Evolutionary conservation across 2,329 filamentous ascomycete species (phyloP), one percentile per base, ranked within the genome.

Genomic region (Scorias spongiosa): DNA sequence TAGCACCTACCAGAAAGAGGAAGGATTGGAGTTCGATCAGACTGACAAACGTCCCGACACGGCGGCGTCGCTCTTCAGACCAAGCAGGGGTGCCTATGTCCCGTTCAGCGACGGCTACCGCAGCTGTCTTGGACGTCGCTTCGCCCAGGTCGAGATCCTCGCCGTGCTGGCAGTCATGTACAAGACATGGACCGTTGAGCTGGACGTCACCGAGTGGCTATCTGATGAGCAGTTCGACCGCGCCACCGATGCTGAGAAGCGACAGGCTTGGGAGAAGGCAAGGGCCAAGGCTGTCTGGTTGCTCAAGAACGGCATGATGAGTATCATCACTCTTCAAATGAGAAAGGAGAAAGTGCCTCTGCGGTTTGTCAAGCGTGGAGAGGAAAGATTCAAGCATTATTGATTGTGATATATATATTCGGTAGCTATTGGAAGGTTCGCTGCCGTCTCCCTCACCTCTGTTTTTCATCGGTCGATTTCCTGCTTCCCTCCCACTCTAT

Each of bases 261-360:
- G 64, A 36, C 63, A 59, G 42, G 51, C 82, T 12, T 88, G 84
- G 65, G 60, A 63, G 47, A 74, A 71, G 60, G 81, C 81, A 30
- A 72, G 75, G 53, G 61, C 66, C 18, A 68, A 69, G 54, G 73
- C 74, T 26, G 62, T 71, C 46, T 58, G 65, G 42, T 67, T 73
- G 43, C 56, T 86, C 41, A 62, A 61, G 45, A 63, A 67, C 29
- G 77, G 66, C 11, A 67, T 81, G 52, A 69, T 65, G 26, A 74
- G 73, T n/a, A 62, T 84, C 45, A 70, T 89, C 47, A 87, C 84
- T 47, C 65, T 89, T 51, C 83, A 85, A 64, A 67, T 89, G 60
- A 69, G 77, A 28, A 69, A 65, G n/a, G 65, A 66, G 5, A 66
- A 72, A 44, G 75, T 89, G 29, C 79, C 80, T 0, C 65, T 89